Evolutionary conservation across 345 rosid species (phyloP).

Genomic region (Euphorbia peplus): DNA sequence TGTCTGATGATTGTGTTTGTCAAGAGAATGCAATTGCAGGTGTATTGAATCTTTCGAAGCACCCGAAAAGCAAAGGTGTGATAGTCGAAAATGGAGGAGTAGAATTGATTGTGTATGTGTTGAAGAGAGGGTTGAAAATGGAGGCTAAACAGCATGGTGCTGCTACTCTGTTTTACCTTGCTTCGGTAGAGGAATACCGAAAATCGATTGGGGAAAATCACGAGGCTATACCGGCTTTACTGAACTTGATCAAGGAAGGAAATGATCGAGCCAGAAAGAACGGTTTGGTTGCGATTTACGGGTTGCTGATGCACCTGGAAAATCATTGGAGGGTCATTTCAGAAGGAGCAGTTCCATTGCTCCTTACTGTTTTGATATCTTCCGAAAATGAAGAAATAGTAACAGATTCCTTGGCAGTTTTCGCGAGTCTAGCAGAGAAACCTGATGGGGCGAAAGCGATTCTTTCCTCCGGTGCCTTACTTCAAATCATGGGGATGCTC

Average conservation of each 20-base stretch:
- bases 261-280: conserved; percentile 53
- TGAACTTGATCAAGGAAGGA: conserved; percentile 45
- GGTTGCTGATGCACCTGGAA: conserved; percentile 48
- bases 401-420: conserved; percentile 63
- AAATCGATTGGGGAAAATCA: conserved; percentile 58
- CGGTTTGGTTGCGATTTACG: conserved; percentile 63
- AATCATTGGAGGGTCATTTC: conserved; percentile 61
- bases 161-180: conserved; percentile 59
- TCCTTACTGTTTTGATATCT: conserved; percentile 43
- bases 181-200: conserved; percentile 61
- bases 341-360: conserved; percentile 50
- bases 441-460: conserved; percentile 57
- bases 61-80: conserved; percentile 43
- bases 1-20: conserved; percentile 30
- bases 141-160: conserved; percentile 77
- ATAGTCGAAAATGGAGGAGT: conserved; percentile 55
- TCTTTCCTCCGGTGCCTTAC: conserved; percentile 44
- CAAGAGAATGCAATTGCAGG: conserved; percentile 75
- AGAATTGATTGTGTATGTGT: conserved; percentile 39
- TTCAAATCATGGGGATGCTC: conserved; percentile 37
- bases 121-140: conserved; percentile 41
- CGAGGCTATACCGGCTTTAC: conserved; percentile 51
- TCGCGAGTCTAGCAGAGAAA: conserved; percentile 61
- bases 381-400: conserved; percentile 44
- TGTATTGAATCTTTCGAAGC: conserved; percentile 65